These are phyloP conservation scores for Sporothrix euskadiensis DNA, from an alignment of 2,329 filamentous ascomycete species.

Conservation along the genomic window DNA sequence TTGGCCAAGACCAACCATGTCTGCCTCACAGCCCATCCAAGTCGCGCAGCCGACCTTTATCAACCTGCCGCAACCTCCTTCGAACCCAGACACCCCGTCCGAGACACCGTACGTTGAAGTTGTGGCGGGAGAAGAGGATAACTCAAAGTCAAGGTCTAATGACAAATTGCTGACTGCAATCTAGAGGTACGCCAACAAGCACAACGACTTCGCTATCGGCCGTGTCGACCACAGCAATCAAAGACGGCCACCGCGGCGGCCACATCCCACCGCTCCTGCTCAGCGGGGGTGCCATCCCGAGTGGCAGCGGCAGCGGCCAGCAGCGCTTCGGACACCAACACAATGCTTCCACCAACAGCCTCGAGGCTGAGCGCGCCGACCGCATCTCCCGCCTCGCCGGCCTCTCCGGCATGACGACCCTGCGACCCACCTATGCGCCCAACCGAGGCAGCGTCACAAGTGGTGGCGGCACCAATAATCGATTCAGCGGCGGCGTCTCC, in stretches of 20 bases:
- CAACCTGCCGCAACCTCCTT: conserved; percentile 79
- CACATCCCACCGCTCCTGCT: conserved; percentile 26
- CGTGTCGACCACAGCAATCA: conserved; percentile 91
- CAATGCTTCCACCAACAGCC: conserved; percentile 66
- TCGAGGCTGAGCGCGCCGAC: conserved; percentile 89
- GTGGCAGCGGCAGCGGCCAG: conserved; percentile 53
- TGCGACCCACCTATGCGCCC: conserved; percentile 50
- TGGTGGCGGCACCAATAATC: conserved; percentile 30
- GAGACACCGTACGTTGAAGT: conserved; percentile 74
- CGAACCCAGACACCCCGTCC: conserved; percentile 80
- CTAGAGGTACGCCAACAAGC: conserved; percentile 87
- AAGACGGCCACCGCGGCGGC: conserved; percentile 89
- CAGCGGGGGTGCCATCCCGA: conserved; percentile 33
- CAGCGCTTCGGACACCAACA: conserved; percentile 59
- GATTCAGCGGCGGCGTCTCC: conserved; percentile 33
- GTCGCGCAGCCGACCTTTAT: conserved; percentile 65
- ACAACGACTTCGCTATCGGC: conserved; percentile 89
- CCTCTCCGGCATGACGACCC: conserved; percentile 80
- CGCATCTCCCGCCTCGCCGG: conserved; percentile 92
- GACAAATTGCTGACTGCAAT: conserved; percentile 23
- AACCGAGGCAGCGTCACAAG: conserved; percentile 34
- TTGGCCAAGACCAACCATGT: not conserved
- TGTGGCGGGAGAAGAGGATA: not conserved
- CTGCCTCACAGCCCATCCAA: conserved; percentile 30
- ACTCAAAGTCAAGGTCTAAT: not conserved